These are phyloP conservation scores for Alternaria arborescens DNA, from an alignment of 2,329 filamentous ascomycete species.

Conservation along the genomic window DNA sequence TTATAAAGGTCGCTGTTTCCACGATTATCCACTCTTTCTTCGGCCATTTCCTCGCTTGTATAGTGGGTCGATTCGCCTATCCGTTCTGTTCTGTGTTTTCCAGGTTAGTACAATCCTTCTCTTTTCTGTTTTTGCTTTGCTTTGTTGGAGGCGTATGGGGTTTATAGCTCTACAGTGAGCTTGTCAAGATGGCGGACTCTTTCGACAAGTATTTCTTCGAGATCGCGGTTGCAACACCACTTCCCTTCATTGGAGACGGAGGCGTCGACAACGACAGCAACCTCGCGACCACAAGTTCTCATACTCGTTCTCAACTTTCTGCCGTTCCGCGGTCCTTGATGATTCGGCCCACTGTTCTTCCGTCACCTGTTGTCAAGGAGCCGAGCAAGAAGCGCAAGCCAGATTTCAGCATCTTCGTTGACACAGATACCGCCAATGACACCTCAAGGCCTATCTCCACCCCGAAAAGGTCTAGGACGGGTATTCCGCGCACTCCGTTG, in stretches of 20 bases:
- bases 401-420: constrained; percentile 26
- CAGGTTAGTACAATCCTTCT: constrained; percentile 8
- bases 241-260: constrained; percentile 4
- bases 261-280: neutral
- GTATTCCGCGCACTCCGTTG: constrained; percentile 18
- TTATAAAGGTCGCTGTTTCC: neutral
- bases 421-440: constrained; percentile 2
- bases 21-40: neutral
- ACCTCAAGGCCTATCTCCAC: neutral
- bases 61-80: neutral
- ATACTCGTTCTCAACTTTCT: neutral
- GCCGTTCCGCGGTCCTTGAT: neutral
- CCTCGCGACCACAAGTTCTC: neutral
- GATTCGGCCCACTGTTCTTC: neutral
- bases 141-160: neutral
- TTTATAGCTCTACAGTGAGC: constrained; percentile 6
- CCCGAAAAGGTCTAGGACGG: constrained; percentile 18
- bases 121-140: neutral
- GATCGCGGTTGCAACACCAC: constrained; percentile 15
- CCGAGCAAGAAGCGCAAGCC: constrained; percentile 19
- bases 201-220: constrained; percentile 12
- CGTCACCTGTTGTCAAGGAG: neutral
- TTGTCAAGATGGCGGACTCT: constrained; percentile 11
- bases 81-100: neutral
- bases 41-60: neutral